Conservation (phyloP, 768 basidiomycete species). For the Lentinula lateritia region DNA sequence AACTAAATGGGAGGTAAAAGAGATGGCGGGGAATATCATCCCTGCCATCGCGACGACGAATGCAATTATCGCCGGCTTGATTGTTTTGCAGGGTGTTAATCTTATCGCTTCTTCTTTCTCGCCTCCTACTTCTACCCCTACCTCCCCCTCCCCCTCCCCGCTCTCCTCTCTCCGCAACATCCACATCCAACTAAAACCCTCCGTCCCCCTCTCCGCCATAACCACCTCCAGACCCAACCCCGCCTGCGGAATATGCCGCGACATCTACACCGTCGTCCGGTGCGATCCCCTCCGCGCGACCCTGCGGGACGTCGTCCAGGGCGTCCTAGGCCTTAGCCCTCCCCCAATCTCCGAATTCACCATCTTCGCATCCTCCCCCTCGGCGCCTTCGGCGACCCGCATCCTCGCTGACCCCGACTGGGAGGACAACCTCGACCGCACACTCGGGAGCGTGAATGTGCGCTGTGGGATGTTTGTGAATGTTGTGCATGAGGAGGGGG, state of each 20-base stretch:
- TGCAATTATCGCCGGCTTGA: slow-evolving; percentile 91
- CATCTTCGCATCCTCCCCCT: too few relatives aligned
- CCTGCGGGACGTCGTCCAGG: slow-evolving; percentile 67
- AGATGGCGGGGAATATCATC: slow-evolving; percentile 99
- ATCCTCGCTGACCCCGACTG: slow-evolving; percentile 92
- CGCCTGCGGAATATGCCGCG: slow-evolving; percentile 79
- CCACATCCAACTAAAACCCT: slow-evolving; percentile 72
- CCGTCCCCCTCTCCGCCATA: slow-evolving; percentile 72
- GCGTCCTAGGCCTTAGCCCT: slow-evolving; percentile 53
- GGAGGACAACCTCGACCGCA: slow-evolving; percentile 81
- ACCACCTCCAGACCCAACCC: slow-evolving; percentile 66
- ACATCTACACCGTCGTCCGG: slow-evolving; percentile 68
- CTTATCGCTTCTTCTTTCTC: too few relatives aligned
- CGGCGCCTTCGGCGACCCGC: too few relatives aligned
- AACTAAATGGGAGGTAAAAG: slow-evolving; percentile 98
- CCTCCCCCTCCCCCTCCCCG: too few relatives aligned
- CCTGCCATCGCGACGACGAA: slow-evolving; percentile 99
- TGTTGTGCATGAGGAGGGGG: slow-evolving; percentile 82
- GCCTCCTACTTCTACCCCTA: too few relatives aligned
- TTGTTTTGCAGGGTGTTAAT: slow-evolving; percentile 94
- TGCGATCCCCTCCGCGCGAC: slow-evolving; percentile 70
- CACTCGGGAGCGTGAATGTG: slow-evolving; percentile 76
- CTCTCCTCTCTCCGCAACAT: slow-evolving; percentile 83
- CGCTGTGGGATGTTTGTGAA: slow-evolving; percentile 82
- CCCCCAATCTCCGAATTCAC: too few relatives aligned